Conservation (phyloP, 2,329 filamentous ascomycete genomes). For the Sarocladium oryzae region DNA sequence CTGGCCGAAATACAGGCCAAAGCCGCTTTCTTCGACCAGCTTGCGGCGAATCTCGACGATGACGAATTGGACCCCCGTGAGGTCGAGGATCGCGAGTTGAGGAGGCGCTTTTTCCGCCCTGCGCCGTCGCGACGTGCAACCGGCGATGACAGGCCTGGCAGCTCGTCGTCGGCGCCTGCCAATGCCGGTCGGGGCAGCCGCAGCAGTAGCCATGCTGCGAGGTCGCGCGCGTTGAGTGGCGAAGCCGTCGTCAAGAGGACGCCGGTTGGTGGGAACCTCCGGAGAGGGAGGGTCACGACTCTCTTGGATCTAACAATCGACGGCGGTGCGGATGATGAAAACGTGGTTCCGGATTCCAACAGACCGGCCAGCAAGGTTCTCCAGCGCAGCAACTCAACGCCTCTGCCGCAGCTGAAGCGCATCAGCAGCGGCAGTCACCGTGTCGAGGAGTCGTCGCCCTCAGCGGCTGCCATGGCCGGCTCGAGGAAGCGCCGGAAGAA, state of each 20-base stretch:
- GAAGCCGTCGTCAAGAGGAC: constrained; percentile 23
- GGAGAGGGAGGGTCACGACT: constrained; percentile 16
- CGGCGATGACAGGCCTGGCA: constrained; percentile 13
- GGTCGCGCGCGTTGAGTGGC: not conserved
- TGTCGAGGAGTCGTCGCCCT: not conserved
- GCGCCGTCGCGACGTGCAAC: not conserved
- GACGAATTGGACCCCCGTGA: constrained; percentile 24
- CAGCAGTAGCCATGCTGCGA: not conserved
- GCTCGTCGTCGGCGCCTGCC: constrained; percentile 10
- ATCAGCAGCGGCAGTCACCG: not conserved
- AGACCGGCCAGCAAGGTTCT: constrained; percentile 14
- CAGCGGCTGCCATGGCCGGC: not conserved
- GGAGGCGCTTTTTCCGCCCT: constrained; percentile 22
- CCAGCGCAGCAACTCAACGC: constrained; percentile 25
- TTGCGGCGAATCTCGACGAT: constrained; percentile 28
- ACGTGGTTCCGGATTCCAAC: constrained; percentile 21
- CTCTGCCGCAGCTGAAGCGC: constrained; percentile 18
- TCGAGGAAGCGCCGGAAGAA: constrained; percentile 38
- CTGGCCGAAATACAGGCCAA: constrained; percentile 31
- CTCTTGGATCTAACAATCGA: constrained; percentile 13
- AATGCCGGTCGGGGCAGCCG: not conserved
- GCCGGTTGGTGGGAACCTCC: constrained; percentile 16
- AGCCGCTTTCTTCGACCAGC: constrained; percentile 36
- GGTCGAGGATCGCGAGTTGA: constrained; percentile 24
- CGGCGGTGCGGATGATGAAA: constrained; percentile 18